A percentile compares a stretch with the other conserved stretches of the same genome.
These are phyloP conservation scores for Suhomyces sp. DNA, from an alignment of 805 yeast genomes.

Conservation along the genomic window DNA sequence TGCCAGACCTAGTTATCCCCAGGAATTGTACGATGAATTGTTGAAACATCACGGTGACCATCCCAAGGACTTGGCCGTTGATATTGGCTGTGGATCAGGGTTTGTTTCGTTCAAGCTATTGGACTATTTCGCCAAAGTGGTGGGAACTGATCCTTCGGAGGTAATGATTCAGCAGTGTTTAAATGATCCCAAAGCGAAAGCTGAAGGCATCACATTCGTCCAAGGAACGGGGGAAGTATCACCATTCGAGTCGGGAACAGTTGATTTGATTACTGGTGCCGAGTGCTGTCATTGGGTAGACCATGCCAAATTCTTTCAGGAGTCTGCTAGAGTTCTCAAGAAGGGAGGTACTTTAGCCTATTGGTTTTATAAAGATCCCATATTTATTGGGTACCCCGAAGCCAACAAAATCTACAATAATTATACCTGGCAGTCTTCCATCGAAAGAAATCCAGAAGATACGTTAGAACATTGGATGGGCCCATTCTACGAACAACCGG, in stretches of 20 bases:
- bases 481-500: constrained; percentile 46
- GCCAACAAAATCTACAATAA: constrained; percentile 56
- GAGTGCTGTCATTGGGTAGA: constrained; percentile 88
- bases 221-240: constrained; percentile 27
- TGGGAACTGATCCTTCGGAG: constrained; percentile 64
- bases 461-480: constrained; percentile 50
- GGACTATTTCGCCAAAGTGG: constrained; percentile 44
- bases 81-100: constrained; percentile 82
- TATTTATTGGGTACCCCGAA: constrained; percentile 49
- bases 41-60: constrained; percentile 38
- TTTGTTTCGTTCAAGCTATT: constrained; percentile 60
- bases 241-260: constrained; percentile 28
- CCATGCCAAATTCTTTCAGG: constrained; percentile 50
- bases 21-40: constrained; percentile 44
- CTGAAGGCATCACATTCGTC: constrained; percentile 17
- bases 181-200: constrained; percentile 16
- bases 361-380: constrained; percentile 80
- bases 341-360: constrained; percentile 60
- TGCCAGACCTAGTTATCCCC: constrained; percentile 70
- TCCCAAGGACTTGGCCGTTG: constrained; percentile 41
- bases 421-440: constrained; percentile 42
- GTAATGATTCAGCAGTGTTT: constrained; percentile 49
- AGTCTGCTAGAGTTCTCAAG: constrained; percentile 49
- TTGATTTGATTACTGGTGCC: constrained; percentile 74
- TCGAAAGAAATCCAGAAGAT: constrained; percentile 8